phyloP scores from a whole-genome alignment of 495 filamentous ascomycete genomes.

The Friedmanniomyces simplex region DNA sequence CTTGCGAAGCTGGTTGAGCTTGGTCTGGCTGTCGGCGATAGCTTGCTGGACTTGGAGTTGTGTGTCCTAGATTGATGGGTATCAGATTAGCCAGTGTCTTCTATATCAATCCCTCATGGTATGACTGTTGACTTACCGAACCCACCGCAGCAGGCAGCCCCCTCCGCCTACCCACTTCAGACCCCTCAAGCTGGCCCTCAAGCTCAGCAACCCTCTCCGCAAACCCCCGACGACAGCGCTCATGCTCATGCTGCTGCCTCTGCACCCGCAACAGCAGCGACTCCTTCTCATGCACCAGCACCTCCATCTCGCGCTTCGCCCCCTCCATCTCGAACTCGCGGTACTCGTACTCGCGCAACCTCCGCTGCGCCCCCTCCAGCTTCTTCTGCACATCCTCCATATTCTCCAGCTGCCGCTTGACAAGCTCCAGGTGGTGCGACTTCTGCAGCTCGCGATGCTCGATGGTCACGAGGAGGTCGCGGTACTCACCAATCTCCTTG shows the following conservation, averaged over 20 bases:
- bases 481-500: slow-evolving; percentile 40
- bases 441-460: slow-evolving; percentile 50
- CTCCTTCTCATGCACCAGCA: slow-evolving; percentile 41
- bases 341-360: slow-evolving; percentile 48
- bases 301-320: slow-evolving; percentile 41
- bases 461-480: slow-evolving; percentile 46
- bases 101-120: too few species aligned
- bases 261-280: slow-evolving; percentile 41
- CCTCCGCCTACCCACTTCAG: slow-evolving; percentile 14
- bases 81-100: too few species aligned
- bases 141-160: not conserved
- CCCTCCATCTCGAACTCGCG: slow-evolving; percentile 44
- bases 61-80: not conserved
- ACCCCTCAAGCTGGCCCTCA: slow-evolving; percentile 31
- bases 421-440: slow-evolving; percentile 48
- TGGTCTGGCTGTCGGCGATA: slow-evolving; percentile 34
- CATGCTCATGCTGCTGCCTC: slow-evolving; percentile 42
- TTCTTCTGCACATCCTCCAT: slow-evolving; percentile 47
- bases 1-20: slow-evolving; percentile 38
- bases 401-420: slow-evolving; percentile 49
- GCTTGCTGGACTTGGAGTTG: slow-evolving; percentile 34
- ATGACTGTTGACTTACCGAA: not conserved
- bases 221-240: slow-evolving; percentile 35
- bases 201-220: slow-evolving; percentile 38
- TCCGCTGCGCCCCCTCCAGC: slow-evolving; percentile 45